phyloP scores from a whole-genome alignment of 2,329 filamentous ascomycete species.

The Penicillium sp. region DNA sequence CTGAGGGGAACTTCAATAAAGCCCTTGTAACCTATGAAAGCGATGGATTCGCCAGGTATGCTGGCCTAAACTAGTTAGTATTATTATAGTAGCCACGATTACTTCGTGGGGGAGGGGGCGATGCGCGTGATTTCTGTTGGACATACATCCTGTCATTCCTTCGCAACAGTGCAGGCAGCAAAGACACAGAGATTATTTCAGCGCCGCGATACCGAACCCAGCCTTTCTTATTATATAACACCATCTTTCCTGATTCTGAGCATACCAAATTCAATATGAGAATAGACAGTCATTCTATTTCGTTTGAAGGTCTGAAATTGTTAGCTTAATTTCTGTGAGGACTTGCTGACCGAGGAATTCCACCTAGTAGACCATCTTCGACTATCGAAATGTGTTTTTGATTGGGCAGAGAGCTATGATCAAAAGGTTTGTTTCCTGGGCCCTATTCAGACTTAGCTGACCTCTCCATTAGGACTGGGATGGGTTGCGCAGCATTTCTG shows the following conservation, averaged over 20 bases:
- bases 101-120: neutral
- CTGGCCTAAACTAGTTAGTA: neutral
- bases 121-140: neutral
- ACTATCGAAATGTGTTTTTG: constrained; percentile 1
- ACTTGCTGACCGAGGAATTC: neutral
- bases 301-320: neutral
- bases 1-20: neutral
- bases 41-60: neutral
- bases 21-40: neutral
- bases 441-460: neutral
- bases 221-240: neutral
- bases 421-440: neutral
- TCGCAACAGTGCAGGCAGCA: neutral
- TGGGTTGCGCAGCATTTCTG: constrained; percentile 2
- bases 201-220: neutral
- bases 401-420: constrained; percentile 15
- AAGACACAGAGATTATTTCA: neutral
- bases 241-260: neutral
- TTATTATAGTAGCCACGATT: neutral
- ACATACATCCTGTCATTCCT: neutral
- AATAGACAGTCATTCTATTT: neutral
- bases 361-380: neutral
- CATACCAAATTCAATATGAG: neutral
- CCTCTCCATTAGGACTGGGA: constrained; percentile 1
- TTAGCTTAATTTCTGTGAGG: neutral